Evolutionary conservation across 2,329 filamentous ascomycete species (phyloP), one percentile per base, ranked within the genome.

Genomic region (Drechslera avenae): DNA sequence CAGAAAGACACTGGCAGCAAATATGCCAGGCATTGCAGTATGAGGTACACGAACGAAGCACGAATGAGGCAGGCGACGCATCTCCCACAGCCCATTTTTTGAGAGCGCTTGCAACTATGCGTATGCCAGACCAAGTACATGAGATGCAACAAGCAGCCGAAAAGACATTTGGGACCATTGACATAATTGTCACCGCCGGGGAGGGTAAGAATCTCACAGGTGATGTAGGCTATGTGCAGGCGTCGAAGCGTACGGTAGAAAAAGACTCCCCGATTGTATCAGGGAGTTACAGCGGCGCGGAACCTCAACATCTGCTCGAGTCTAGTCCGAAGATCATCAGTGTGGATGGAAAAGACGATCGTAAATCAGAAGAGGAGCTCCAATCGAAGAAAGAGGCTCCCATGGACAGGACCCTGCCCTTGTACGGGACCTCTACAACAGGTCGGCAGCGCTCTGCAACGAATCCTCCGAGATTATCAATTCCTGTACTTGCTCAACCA

Each of bases 81-180:
- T 60, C 75, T 9, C 69, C 73, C 1, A 71, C 69, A 46, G 76
- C 69, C 2, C 58, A 71, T 1, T 77, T 76, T 45, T 54, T 80
- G n/a, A 34, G 50, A 3, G 69, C 68, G 14, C 59, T 80, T 10
- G 67, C 75, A 2, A 54, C 48, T 3, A 60, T 78, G 50, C 35
- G 57, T 3, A 71, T 79, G 57, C 78, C 77, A 4, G 52, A 66
- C 1, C 52, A 58, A 2, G 44, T 77, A 4, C 21, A 53, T 1
- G 30, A 55, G 7, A 64, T 75, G 61, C 72, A 73, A 41, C 68
- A 62, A 12, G 45, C 59, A 4, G 61, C 63, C 8, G 62, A 64
- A 4, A 63, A 35, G 14, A 63, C 63, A 1, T 73, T 75, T 40
- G 73, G 73, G 3, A 55, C 75, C 5, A 60, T 77, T 12, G 75